These are phyloP conservation scores for Candida boleticola DNA, from an alignment of 805 yeast species.

Conservation along the genomic window DNA sequence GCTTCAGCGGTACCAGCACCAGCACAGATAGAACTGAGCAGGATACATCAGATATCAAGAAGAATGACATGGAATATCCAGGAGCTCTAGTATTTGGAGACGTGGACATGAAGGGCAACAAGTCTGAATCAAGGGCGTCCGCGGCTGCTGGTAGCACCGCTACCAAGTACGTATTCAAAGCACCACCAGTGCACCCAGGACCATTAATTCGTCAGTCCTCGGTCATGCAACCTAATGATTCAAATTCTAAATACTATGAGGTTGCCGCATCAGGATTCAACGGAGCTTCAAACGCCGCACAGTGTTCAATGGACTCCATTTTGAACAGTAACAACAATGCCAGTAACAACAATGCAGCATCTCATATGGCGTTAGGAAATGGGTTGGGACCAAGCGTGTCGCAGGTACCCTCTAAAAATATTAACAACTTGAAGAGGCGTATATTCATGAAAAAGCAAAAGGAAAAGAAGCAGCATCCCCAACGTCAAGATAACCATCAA, in stretches of 20 bases:
- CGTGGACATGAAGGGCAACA: slow-evolving; percentile 2
- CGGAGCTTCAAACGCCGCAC: slow-evolving; percentile 44
- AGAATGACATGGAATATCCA: slow-evolving; percentile 6
- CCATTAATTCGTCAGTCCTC: slow-evolving; percentile 36
- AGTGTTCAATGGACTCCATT: slow-evolving; percentile 40
- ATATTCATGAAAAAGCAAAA: slow-evolving; percentile 40
- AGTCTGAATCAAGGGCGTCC: background rate
- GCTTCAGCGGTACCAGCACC: slow-evolving; percentile 24
- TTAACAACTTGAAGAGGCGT: slow-evolving; percentile 48
- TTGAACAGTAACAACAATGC: slow-evolving; percentile 31
- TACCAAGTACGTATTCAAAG: slow-evolving; percentile 19
- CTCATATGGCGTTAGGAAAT: slow-evolving; percentile 33
- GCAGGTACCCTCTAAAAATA: slow-evolving; percentile 52
- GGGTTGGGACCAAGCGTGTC: slow-evolving; percentile 63
- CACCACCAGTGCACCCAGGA: slow-evolving; percentile 21
- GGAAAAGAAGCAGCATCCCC: slow-evolving; percentile 12
- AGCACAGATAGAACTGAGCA: slow-evolving; percentile 21
- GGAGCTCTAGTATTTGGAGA: too few relatives aligned
- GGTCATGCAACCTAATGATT: slow-evolving; percentile 32
- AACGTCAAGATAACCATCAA: slow-evolving; percentile 3
- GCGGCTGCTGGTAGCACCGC: slow-evolving; percentile 3
- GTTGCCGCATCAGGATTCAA: slow-evolving; percentile 45
- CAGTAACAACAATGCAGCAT: background rate
- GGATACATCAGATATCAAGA: slow-evolving; percentile 9
- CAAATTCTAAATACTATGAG: slow-evolving; percentile 40